phyloP scores from a whole-genome alignment of 345 rosid species.

The Mercurialis annua region DNA sequence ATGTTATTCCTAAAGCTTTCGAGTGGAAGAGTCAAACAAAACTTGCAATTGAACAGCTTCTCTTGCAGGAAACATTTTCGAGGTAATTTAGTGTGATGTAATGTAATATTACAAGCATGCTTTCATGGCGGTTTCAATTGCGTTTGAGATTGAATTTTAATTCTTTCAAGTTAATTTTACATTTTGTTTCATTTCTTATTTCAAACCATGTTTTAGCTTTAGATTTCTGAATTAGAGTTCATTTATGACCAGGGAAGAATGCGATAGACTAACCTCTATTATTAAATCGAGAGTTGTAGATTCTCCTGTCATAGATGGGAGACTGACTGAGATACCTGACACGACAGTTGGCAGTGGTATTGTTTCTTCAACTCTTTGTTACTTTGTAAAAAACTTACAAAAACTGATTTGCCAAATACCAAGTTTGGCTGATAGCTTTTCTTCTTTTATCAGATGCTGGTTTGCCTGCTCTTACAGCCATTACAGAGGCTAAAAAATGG shows the following conservation, averaged over 20 bases:
- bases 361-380: slow-evolving; percentile 24
- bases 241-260: slow-evolving; percentile 73
- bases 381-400: slow-evolving; percentile 4
- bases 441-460: slow-evolving; percentile 39
- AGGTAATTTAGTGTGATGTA: slow-evolving; percentile 45
- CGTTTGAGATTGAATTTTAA: background rate
- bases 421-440: slow-evolving; percentile 11
- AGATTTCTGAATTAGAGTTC: slow-evolving; percentile 21
- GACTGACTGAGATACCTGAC: slow-evolving; percentile 20
- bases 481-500: slow-evolving; percentile 80
- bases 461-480: slow-evolving; percentile 48
- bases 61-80: slow-evolving; percentile 74
- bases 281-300: slow-evolving; percentile 69
- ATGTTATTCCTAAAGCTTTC: slow-evolving; percentile 16
- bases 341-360: slow-evolving; percentile 37
- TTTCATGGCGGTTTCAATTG: slow-evolving; percentile 1
- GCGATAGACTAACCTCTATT: slow-evolving; percentile 53
- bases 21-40: slow-evolving; percentile 45
- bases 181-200: slow-evolving; percentile 2
- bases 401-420: slow-evolving; percentile 1
- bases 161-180: background rate
- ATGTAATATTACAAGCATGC: background rate
- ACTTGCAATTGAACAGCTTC: slow-evolving; percentile 68
- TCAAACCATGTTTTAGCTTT: slow-evolving; percentile 14
- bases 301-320: slow-evolving; percentile 29